Evolutionary conservation across 148 eudicot species (phyloP).

Genomic region (Dianthus caryophyllus): DNA sequence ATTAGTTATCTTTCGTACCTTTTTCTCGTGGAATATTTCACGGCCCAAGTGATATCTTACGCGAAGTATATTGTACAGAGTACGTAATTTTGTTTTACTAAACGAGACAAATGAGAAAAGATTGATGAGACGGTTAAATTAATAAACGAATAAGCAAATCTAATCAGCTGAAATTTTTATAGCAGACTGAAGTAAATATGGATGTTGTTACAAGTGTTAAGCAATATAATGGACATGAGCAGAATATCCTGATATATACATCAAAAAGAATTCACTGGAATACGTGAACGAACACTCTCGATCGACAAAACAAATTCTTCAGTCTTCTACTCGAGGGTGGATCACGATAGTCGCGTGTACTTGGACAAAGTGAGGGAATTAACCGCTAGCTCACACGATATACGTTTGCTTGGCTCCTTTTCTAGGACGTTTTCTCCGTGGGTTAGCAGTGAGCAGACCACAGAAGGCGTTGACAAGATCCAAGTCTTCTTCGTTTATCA

Average conservation of each 20-base stretch:
- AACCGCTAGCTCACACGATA: constrained; percentile 39
- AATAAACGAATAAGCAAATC: too few species aligned
- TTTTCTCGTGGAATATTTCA: too few species aligned
- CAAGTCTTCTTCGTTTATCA: constrained; percentile 58
- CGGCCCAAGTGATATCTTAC: too few species aligned
- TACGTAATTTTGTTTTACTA: too few species aligned
- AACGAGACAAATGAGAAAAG: too few species aligned
- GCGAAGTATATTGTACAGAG: too few species aligned
- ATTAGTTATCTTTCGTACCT: too few species aligned
- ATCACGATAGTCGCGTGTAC: not conserved
- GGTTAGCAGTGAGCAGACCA: constrained; percentile 48
- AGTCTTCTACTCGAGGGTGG: not conserved
- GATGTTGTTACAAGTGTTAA: too few species aligned
- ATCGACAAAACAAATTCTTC: not conserved
- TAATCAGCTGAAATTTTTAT: too few species aligned
- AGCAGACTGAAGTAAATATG: too few species aligned
- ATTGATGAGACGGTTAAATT: too few species aligned
- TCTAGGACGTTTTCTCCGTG: constrained; percentile 52
- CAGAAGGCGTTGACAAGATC: constrained; percentile 69
- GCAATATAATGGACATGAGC: not conserved
- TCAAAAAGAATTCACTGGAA: constrained; percentile 3
- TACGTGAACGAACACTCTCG: not conserved
- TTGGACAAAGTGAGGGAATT: not conserved
- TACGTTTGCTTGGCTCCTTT: constrained; percentile 46
- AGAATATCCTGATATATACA: constrained; percentile 9